Conservation (phyloP, 2,329 filamentous ascomycete genomes). For the Neonectria hederae region DNA sequence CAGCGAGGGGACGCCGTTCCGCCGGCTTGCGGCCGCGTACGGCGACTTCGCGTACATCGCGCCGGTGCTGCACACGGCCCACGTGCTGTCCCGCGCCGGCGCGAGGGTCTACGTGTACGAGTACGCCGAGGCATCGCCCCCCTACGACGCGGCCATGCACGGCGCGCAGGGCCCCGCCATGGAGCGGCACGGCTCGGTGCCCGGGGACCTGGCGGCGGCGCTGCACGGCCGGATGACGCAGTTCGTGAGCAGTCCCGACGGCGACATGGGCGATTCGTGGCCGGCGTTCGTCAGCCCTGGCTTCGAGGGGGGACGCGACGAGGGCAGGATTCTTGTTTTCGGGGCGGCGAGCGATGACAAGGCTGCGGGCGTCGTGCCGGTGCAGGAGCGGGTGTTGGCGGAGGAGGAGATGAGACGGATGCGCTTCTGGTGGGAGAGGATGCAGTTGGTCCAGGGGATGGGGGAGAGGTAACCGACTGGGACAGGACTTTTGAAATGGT, state of each 20-base stretch:
- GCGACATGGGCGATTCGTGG: constrained; percentile 47
- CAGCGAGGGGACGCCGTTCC: constrained; percentile 63
- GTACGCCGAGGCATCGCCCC: constrained; percentile 59
- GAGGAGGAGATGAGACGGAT: constrained; percentile 59
- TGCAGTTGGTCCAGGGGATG: constrained; percentile 46
- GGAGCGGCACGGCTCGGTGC: constrained; percentile 55
- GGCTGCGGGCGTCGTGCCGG: constrained; percentile 55
- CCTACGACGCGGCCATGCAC: constrained; percentile 56
- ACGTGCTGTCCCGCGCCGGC: constrained; percentile 47
- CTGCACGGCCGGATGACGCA: constrained; percentile 57
- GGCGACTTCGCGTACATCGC: constrained; percentile 72
- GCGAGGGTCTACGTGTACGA: constrained; percentile 65
- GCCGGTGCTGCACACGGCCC: constrained; percentile 69
- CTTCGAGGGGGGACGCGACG: constrained; percentile 23
- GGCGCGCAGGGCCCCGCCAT: constrained; percentile 57
- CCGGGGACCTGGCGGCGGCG: constrained; percentile 49
- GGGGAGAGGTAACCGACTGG: too few relatives aligned
- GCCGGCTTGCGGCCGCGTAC: constrained; percentile 68
- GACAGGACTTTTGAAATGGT: too few relatives aligned
- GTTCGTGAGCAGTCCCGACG: constrained; percentile 45
- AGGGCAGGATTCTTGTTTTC: constrained; percentile 62
- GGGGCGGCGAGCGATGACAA: constrained; percentile 68
- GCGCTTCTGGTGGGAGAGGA: constrained; percentile 69
- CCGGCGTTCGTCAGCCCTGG: constrained; percentile 56
- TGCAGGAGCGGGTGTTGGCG: constrained; percentile 54